A percentile compares a stretch with the other conserved stretches of the same genome.
Evolutionary conservation across 495 filamentous ascomycete genomes (phyloP).

Genomic region (Xylaria flabelliformis): DNA sequence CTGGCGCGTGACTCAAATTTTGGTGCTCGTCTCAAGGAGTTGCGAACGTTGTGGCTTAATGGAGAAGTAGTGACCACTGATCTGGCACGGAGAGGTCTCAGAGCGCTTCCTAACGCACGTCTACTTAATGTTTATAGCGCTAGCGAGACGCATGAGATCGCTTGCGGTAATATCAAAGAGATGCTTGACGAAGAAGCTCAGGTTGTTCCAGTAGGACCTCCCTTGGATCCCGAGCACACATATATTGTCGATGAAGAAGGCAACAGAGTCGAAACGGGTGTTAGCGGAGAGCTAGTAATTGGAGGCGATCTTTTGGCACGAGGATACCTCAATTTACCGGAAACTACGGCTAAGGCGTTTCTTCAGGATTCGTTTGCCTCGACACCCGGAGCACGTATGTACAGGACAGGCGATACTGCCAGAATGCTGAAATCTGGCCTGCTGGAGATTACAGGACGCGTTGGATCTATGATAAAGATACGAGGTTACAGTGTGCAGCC

Average conservation of each 20-base stretch:
- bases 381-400: constrained; percentile 59
- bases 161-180: constrained; percentile 70
- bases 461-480: constrained; percentile 72
- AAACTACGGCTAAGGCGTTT: constrained; percentile 71
- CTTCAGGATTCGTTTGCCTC: constrained; percentile 53
- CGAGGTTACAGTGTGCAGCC: constrained; percentile 72
- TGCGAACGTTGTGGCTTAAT: constrained; percentile 71
- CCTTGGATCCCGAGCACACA: constrained; percentile 62
- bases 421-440: constrained; percentile 65
- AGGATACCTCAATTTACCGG: constrained; percentile 74
- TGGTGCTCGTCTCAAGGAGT: constrained; percentile 59
- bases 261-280: constrained; percentile 51
- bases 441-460: constrained; percentile 75
- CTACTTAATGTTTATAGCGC: constrained; percentile 75
- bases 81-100: constrained; percentile 64
- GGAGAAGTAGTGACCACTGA: constrained; percentile 75
- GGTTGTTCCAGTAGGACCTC: constrained; percentile 67
- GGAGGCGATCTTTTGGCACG: constrained; percentile 71
- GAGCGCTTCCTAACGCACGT: constrained; percentile 66
- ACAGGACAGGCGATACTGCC: constrained; percentile 75
- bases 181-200: constrained; percentile 56
- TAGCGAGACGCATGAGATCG: constrained; percentile 76
- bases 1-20: constrained; percentile 66
- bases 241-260: constrained; percentile 67
- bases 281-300: constrained; percentile 69